phyloP scores from a whole-genome alignment of 1,284 basidiomycete species.

The Hypsizygus ulmarius region DNA sequence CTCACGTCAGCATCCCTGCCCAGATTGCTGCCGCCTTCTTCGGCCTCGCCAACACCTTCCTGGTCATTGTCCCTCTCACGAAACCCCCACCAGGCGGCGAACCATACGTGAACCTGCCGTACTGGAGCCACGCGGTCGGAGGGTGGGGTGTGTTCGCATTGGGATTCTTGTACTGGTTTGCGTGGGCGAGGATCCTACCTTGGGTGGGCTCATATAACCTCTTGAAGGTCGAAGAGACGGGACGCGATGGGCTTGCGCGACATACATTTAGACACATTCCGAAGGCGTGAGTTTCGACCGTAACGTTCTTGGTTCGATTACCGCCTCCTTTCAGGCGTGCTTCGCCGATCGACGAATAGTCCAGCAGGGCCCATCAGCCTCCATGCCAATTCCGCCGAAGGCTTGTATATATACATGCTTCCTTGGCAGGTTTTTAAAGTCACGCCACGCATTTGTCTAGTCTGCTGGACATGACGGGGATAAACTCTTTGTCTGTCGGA shows the following conservation, averaged over 20 bases:
- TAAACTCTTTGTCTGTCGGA: too few relatives aligned
- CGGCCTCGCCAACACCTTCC: constrained; percentile 34
- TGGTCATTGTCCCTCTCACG: constrained; percentile 34
- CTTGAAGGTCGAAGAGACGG: background rate
- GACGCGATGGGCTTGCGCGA: background rate
- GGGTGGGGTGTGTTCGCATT: constrained; percentile 36
- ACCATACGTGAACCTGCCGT: constrained; percentile 33
- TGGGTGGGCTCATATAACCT: constrained; percentile 26
- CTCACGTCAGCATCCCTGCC: constrained; percentile 17
- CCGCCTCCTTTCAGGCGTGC: too few relatives aligned
- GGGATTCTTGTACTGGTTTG: constrained; percentile 33
- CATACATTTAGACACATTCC: background rate
- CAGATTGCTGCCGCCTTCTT: constrained; percentile 29
- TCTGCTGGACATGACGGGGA: too few relatives aligned
- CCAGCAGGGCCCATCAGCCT: too few relatives aligned
- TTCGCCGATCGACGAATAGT: too few relatives aligned
- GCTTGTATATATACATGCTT: too few relatives aligned
- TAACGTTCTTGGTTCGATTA: too few relatives aligned
- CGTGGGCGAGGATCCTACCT: constrained; percentile 31
- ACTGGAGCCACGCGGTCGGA: constrained; percentile 37
- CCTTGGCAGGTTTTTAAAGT: too few relatives aligned
- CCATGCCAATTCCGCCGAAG: too few relatives aligned
- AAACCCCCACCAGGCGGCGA: constrained; percentile 28
- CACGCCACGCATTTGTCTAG: too few relatives aligned
- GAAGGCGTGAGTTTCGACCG: background rate